phyloP scores from a whole-genome alignment of 805 yeast species.

The Spathaspora girioi region DNA sequence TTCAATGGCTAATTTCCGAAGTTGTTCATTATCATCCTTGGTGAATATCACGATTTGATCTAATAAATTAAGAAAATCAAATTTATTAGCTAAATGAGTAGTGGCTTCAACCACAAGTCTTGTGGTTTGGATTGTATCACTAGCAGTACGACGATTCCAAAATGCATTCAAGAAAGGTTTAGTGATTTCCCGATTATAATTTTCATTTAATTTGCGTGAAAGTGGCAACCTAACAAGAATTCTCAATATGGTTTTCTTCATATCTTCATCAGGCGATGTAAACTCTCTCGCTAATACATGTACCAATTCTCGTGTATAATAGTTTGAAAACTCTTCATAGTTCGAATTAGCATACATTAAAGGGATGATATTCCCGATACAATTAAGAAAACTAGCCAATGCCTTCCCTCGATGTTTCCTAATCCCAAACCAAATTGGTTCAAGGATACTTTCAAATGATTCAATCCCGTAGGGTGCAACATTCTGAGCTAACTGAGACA shows the following conservation, averaged over 20 bases:
- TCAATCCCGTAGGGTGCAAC: constrained; percentile 88
- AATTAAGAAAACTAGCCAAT: constrained; percentile 70
- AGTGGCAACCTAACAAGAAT: constrained; percentile 67
- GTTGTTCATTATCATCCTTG: constrained; percentile 80
- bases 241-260: constrained; percentile 58
- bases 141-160: constrained; percentile 81
- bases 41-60: constrained; percentile 54
- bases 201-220: constrained; percentile 52
- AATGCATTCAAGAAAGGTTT: constrained; percentile 64
- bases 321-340: constrained; percentile 68
- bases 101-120: constrained; percentile 72
- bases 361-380: constrained; percentile 78
- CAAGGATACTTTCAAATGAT: constrained; percentile 70
- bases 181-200: constrained; percentile 48
- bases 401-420: constrained; percentile 73
- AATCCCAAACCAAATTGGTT: constrained; percentile 79
- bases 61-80: constrained; percentile 61
- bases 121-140: constrained; percentile 51
- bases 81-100: constrained; percentile 57
- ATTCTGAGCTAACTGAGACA: constrained; percentile 75
- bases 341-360: constrained; percentile 60
- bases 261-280: constrained; percentile 76
- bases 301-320: constrained; percentile 74
- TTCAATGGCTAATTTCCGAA: constrained; percentile 74
- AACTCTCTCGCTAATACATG: constrained; percentile 67